Evolutionary conservation across 129 eudicot species (phyloP).

Genomic region (Flaveria robusta): DNA sequence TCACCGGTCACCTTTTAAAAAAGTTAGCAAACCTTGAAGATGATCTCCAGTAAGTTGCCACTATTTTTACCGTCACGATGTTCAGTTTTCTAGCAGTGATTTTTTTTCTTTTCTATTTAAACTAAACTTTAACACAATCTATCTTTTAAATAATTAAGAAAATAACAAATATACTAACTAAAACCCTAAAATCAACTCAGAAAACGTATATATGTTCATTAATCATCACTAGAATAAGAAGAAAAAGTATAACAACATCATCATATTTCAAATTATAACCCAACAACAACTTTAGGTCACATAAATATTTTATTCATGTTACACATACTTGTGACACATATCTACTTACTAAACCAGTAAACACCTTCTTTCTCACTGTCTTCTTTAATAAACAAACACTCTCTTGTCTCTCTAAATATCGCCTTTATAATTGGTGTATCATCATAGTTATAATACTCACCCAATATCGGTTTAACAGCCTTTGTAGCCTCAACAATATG

Average conservation of each 20-base stretch:
- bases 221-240: background rate
- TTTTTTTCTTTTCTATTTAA: no score
- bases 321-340: background rate
- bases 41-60: no score
- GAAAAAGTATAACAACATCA: background rate
- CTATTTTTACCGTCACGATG: no score
- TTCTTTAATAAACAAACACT: conserved; percentile 32
- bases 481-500: conserved; percentile 40
- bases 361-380: conserved; percentile 40
- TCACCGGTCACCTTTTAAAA: no score
- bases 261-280: background rate
- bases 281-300: background rate
- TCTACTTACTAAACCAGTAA: conserved; percentile 37
- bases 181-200: background rate
- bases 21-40: no score
- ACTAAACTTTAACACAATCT: no score
- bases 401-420: conserved; percentile 41
- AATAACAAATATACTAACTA: background rate
- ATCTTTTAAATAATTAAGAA: background rate
- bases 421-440: conserved; percentile 37
- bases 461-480: conserved; percentile 35
- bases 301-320: background rate
- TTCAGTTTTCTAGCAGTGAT: no score
- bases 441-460: conserved; percentile 36
- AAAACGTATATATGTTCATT: background rate